Evolutionary conservation across 1,284 basidiomycete species (phyloP).

Genomic region (Schizophyllum amplum): DNA sequence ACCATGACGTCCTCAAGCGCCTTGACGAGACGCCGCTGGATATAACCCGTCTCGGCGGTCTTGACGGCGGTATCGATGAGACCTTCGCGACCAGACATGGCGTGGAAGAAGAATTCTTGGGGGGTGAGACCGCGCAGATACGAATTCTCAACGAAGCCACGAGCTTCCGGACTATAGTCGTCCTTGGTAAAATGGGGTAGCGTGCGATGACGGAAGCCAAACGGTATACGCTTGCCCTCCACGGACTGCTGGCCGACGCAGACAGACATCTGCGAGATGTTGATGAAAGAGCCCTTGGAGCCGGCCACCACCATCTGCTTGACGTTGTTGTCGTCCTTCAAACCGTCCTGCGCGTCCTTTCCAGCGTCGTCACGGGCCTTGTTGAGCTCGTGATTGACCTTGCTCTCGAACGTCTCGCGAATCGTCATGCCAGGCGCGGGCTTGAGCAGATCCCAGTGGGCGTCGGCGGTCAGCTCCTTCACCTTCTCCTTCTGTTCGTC

Average conservation of each 20-base stretch:
- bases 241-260: slow-evolving; percentile 99
- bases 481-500: slow-evolving; percentile 77
- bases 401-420: slow-evolving; percentile 95
- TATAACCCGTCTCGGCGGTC: slow-evolving; percentile 99
- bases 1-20: slow-evolving; percentile 98
- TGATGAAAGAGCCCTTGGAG: slow-evolving; percentile 98
- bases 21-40: slow-evolving; percentile 96
- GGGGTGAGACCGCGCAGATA: slow-evolving; percentile 96
- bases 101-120: slow-evolving; percentile 99
- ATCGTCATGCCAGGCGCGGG: slow-evolving; percentile 97
- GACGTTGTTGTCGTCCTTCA: slow-evolving; percentile 99
- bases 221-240: slow-evolving; percentile 97
- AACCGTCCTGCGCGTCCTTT: slow-evolving; percentile 89
- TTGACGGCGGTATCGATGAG: slow-evolving; percentile 99
- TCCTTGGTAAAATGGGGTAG: slow-evolving; percentile 98
- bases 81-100: slow-evolving; percentile 99
- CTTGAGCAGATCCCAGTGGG: slow-evolving; percentile 79
- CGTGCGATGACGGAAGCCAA: slow-evolving; percentile 95
- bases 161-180: slow-evolving; percentile 97
- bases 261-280: slow-evolving; percentile 99
- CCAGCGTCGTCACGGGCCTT: slow-evolving; percentile 94
- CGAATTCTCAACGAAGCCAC: slow-evolving; percentile 99
- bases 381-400: slow-evolving; percentile 89
- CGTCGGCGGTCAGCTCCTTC: slow-evolving; percentile 62
- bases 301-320: slow-evolving; percentile 99